Percentiles rank a stretch among this genome's conserved stretches.
These are phyloP conservation scores for Wickerhamomyces sp. DNA, from an alignment of 1,139 yeast genomes.

Conservation along the genomic window DNA sequence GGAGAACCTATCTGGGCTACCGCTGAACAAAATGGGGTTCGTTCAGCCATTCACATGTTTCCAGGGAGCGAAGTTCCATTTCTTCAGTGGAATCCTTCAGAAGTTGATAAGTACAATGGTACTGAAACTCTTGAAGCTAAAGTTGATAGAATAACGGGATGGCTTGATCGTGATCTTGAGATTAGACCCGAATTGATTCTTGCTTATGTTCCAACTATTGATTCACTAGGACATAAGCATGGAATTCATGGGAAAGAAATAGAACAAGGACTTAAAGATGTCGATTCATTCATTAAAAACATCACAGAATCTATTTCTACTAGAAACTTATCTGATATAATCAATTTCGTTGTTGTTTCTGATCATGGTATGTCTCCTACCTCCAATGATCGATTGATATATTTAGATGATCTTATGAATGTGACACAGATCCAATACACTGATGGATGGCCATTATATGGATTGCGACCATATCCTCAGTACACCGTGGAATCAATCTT, in stretches of 20 bases:
- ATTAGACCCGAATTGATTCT: constrained; percentile 74
- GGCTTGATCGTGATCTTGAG: constrained; percentile 57
- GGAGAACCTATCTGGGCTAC: constrained; percentile 90
- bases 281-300: constrained; percentile 57
- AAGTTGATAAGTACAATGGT: constrained; percentile 57
- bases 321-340: constrained; percentile 58
- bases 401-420: constrained; percentile 65
- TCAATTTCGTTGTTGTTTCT: constrained; percentile 73
- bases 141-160: constrained; percentile 48
- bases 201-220: constrained; percentile 78
- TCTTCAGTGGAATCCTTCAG: constrained; percentile 27
- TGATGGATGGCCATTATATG: constrained; percentile 91
- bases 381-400: constrained; percentile 52
- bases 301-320: constrained; percentile 42
- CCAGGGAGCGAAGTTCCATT: constrained; percentile 82
- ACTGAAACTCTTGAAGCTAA: constrained; percentile 57
- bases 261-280: constrained; percentile 49
- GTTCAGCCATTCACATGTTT: constrained; percentile 91
- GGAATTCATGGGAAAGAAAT: constrained; percentile 64
- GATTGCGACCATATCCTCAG: constrained; percentile 53
- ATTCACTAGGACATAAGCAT: constrained; percentile 63
- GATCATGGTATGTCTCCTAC: constrained; percentile 97
- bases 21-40: constrained; percentile 55
- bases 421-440: constrained; percentile 47
- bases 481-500: constrained; percentile 34